Evolutionary conservation across 257 asterid species (phyloP), one percentile per base, ranked within the genome.

Genomic region (Nicotiana paniculata): DNA sequence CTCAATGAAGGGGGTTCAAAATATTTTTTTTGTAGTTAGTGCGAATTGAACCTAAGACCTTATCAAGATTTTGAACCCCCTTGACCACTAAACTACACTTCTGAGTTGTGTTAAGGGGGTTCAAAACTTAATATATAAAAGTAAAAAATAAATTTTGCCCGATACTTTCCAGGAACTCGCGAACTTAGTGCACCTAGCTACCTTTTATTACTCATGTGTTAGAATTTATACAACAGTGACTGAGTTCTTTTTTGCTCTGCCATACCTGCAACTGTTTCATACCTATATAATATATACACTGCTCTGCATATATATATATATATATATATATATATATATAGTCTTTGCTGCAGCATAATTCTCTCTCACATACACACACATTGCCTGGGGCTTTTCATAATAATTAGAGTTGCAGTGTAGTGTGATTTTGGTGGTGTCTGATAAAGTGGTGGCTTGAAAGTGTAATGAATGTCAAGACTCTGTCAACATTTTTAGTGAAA

Each of bases 391-490:
- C 54, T 85, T 78, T 85, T 75, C 76, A 78, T 59, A 85, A 82
- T 84, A 76, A 79, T 83, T 85, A 85, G 61, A 55, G 85, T 77
- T 81, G 85, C 86, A 85, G 89, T 21, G 18, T 76, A 48, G 51
- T 32, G 48, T 81, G 61, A 9, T 57, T 81, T 81, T 68, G 48
- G 18, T 67, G 77, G 21, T 84, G 87, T 84, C 87, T 82, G 83
- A 63, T 79, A 87, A 85, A 85, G 91, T 82, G 88, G 82, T 82
- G 89, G 86, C 83, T 87, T 81, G 75, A 84, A 87, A 85, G 79
- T 88, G 86, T 79, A 65, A 83, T 81, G 62, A 85, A 84, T 82
- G 84, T 26, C 24, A 10, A 82, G 65, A 81, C 84, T 88, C 85
- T 89, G 9, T 43, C 81, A 84, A 65, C 69, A 59, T 83, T 82